These are phyloP conservation scores for Cercophora samala DNA, from an alignment of 495 filamentous ascomycete species.

Conservation along the genomic window DNA sequence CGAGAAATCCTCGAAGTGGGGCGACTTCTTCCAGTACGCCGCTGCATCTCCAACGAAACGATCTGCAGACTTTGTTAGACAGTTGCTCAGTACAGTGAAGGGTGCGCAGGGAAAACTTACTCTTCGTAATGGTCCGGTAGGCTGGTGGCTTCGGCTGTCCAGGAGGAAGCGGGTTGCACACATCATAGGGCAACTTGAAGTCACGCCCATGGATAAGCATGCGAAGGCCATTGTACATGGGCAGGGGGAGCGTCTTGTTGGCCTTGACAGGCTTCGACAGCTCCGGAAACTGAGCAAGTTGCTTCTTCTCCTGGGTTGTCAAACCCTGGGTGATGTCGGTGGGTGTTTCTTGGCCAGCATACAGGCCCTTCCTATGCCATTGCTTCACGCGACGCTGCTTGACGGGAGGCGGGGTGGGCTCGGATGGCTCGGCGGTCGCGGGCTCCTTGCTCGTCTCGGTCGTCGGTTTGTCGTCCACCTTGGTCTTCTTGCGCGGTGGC, in stretches of 20 bases:
- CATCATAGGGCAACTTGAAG: constrained; percentile 84
- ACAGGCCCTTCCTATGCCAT: constrained; percentile 81
- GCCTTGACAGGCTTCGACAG: constrained; percentile 37
- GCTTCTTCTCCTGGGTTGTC: constrained; percentile 58
- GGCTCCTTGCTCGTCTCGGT: constrained; percentile 27
- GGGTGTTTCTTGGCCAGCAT: constrained; percentile 71
- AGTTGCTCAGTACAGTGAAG: constrained; percentile 3
- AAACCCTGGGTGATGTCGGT: constrained; percentile 57
- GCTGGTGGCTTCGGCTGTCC: constrained; percentile 87
- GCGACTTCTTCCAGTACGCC: constrained; percentile 78
- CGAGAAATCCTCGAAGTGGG: constrained; percentile 66
- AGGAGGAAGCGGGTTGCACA: constrained; percentile 79
- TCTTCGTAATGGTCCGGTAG: constrained; percentile 86
- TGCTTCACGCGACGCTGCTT: constrained; percentile 58
- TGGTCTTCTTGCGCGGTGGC: constrained; percentile 44
- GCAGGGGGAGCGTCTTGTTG: constrained; percentile 44
- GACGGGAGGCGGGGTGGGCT: constrained; percentile 31
- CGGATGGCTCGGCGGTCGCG: background rate
- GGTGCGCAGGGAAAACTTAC: constrained; percentile 40
- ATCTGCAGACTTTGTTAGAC: constrained; percentile 49
- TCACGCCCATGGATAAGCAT: constrained; percentile 65
- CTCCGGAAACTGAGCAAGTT: constrained; percentile 53
- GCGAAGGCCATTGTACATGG: constrained; percentile 46
- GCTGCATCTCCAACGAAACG: constrained; percentile 87
- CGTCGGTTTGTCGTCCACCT: constrained; percentile 29